A percentile compares a stretch with the other conserved stretches of the same genome.
phyloP scores from a whole-genome alignment of 2,329 filamentous ascomycete genomes.

The Cryphonectria japonica region DNA sequence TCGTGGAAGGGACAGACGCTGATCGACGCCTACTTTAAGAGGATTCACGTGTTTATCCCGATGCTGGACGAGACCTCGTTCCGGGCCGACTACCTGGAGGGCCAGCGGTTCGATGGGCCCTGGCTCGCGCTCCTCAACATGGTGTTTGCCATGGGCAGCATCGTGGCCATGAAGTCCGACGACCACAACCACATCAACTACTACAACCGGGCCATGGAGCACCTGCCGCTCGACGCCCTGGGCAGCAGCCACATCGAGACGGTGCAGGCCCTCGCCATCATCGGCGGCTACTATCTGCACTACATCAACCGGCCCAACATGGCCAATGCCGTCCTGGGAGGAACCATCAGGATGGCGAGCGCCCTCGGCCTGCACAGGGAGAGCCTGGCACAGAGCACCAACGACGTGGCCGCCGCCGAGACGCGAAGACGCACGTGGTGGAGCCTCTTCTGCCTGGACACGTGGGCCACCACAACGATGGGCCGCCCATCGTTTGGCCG shows the following conservation, averaged over 20 bases:
- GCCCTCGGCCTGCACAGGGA: conserved; percentile 74
- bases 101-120: conserved; percentile 65
- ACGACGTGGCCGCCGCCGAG: conserved; percentile 58
- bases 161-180: conserved; percentile 66
- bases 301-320: conserved; percentile 79
- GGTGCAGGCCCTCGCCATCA: conserved; percentile 70
- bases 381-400: conserved; percentile 47
- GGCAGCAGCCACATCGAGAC: conserved; percentile 74
- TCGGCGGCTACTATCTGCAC: conserved; percentile 77
- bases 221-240: conserved; percentile 68
- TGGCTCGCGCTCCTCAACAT: conserved; percentile 78
- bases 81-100: conserved; percentile 65
- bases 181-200: conserved; percentile 72
- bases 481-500: conserved; percentile 72
- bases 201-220: conserved; percentile 69
- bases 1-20: conserved; percentile 69
- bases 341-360: conserved; percentile 74
- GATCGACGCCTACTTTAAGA: conserved; percentile 76
- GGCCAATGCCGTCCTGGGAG: conserved; percentile 73
- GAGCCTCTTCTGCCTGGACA: conserved; percentile 74
- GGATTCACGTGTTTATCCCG: conserved; percentile 72
- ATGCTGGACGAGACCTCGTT: conserved; percentile 75
- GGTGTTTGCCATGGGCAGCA: conserved; percentile 75
- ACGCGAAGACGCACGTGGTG: conserved; percentile 73
- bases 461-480: conserved; percentile 73